Percentiles rank a stretch among this genome's conserved stretches.
Evolutionary conservation across 23 red algal genomes (phyloP).

Genomic region (Gracilaria caudata): DNA sequence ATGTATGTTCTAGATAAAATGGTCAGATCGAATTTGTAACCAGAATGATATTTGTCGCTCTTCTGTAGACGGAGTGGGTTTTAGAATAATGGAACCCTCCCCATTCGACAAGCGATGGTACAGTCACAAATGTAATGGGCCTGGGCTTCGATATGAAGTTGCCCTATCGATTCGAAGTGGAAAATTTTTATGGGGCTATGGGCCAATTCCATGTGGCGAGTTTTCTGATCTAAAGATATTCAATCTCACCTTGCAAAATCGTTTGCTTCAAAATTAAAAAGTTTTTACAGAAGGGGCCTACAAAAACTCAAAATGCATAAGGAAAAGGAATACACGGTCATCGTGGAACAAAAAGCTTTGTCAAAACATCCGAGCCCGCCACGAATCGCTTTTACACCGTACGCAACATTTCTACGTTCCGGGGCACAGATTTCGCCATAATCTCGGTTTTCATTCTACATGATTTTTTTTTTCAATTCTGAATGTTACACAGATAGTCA

Average conservation of each 20-base stretch:
- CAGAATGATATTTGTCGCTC: no score
- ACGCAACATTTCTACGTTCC: conserved; percentile 30
- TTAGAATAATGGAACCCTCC: not conserved
- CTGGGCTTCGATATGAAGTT: conserved; percentile 10
- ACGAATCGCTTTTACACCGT: not conserved
- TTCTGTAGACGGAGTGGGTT: conserved; percentile 15
- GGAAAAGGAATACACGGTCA: not conserved
- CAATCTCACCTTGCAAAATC: not conserved
- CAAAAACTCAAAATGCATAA: not conserved
- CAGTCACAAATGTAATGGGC: not conserved
- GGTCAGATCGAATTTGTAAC: no score
- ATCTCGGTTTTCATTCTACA: not conserved
- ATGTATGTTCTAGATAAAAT: no score
- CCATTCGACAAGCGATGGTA: conserved; percentile 7
- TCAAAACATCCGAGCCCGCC: conserved; percentile 8
- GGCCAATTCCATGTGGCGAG: not conserved
- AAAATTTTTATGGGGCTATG: not conserved
- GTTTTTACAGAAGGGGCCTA: not conserved
- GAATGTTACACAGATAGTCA: no score
- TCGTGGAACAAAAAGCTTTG: no score
- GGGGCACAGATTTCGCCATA: not conserved
- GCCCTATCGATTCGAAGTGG: not conserved
- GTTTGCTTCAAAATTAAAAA: not conserved
- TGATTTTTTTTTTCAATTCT: no score
- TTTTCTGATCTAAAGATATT: not conserved